phyloP scores from a whole-genome alignment of 2,329 filamentous ascomycete genomes.

The Trichocomaceae sp. region DNA sequence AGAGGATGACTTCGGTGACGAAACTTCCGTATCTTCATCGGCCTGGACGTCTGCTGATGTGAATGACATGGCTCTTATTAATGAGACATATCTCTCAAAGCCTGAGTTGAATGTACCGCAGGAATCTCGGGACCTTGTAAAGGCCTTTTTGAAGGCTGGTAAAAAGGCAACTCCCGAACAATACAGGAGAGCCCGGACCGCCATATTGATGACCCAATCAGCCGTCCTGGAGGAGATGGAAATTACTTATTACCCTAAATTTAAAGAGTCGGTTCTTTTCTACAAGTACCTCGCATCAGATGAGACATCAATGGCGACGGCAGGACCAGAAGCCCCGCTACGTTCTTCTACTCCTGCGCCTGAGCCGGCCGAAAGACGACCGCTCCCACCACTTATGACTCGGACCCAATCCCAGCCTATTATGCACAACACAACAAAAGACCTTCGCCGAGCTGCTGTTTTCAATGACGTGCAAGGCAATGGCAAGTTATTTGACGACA shows the following conservation, averaged over 20 bases:
- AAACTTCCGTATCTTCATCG: constrained; percentile 54
- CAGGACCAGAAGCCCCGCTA: constrained; percentile 19
- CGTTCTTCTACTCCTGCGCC: constrained; percentile 17
- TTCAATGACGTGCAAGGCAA: constrained; percentile 53
- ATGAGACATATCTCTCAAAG: constrained; percentile 78
- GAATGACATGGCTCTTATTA: constrained; percentile 81
- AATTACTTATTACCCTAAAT: constrained; percentile 69
- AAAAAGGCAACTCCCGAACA: constrained; percentile 69
- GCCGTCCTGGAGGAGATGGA: constrained; percentile 79
- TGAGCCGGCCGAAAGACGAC: constrained; percentile 31
- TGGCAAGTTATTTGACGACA: constrained; percentile 40
- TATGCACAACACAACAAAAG: constrained; percentile 36
- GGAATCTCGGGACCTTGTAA: constrained; percentile 62
- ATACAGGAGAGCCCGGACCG: constrained; percentile 74
- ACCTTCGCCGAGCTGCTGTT: constrained; percentile 54
- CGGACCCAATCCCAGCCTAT: constrained; percentile 45
- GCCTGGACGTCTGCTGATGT: constrained; percentile 80
- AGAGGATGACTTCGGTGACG: constrained; percentile 75
- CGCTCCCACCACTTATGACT: constrained; percentile 39
- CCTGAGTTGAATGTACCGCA: constrained; percentile 72
- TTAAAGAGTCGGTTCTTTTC: constrained; percentile 88
- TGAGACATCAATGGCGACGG: constrained; percentile 48
- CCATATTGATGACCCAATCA: constrained; percentile 76
- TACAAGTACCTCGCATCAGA: constrained; percentile 94
- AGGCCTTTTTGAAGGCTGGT: constrained; percentile 71